Evolutionary conservation across 805 yeast species (phyloP).

Genomic region (Brettanomyces custersianus): DNA sequence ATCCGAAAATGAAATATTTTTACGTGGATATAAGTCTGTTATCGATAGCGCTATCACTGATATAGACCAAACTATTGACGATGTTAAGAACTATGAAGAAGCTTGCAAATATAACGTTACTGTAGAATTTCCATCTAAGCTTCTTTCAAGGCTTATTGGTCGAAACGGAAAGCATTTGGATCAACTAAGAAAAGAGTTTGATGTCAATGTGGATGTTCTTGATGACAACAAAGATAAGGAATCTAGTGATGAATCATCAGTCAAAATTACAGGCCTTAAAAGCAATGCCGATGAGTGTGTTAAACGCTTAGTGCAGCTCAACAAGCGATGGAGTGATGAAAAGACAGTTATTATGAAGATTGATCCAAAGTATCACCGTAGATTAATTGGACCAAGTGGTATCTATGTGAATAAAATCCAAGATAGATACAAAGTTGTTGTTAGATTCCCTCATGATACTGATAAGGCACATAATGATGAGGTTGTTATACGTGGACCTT

Average conservation of each 20-base stretch:
- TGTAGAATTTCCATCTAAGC: conserved; percentile 54
- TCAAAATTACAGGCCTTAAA: conserved; percentile 68
- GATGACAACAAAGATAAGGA: conserved; percentile 26
- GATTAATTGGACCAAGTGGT: conserved; percentile 79
- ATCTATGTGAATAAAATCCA: conserved; percentile 74
- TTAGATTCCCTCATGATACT: conserved; percentile 60
- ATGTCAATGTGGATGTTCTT: conserved; percentile 62
- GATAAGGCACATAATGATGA: conserved; percentile 45
- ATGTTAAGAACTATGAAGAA: conserved; percentile 29
- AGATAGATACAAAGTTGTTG: conserved; percentile 75
- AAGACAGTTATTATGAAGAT: conserved; percentile 52
- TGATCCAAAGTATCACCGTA: conserved; percentile 71
- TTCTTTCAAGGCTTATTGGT: conserved; percentile 80
- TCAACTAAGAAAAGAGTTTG: conserved; percentile 61
- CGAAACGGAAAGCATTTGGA: conserved; percentile 73
- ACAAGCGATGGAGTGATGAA: conserved; percentile 80
- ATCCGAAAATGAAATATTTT: conserved; percentile 42
- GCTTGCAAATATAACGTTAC: conserved; percentile 34
- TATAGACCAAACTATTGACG: conserved; percentile 43
- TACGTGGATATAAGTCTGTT: conserved; percentile 64
- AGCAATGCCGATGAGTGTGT: conserved; percentile 70
- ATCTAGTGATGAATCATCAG: conserved; percentile 28
- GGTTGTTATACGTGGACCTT: conserved; percentile 75
- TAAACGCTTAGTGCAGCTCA: conserved; percentile 43
- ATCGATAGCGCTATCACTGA: conserved; percentile 47